Conservation (phyloP, 805 yeast genomes). For the Tetrapisispora nanseiensis region DNA sequence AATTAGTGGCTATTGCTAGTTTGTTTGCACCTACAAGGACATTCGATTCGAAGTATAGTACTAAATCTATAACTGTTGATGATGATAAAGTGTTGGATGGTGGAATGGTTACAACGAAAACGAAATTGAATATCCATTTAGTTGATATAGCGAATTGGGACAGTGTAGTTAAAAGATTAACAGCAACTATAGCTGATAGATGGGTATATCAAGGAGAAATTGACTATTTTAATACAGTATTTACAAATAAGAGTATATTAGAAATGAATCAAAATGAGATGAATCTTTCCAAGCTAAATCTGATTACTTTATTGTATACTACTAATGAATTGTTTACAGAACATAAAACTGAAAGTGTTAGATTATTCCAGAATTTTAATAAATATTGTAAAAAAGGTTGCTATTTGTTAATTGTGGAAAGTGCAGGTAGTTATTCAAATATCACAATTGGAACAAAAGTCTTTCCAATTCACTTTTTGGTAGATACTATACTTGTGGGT, state of each 20-base stretch:
- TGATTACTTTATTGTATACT: conserved; percentile 71
- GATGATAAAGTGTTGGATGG: neutral
- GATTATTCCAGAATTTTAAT: conserved; percentile 46
- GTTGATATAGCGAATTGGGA: conserved; percentile 80
- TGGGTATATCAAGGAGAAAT: conserved; percentile 43
- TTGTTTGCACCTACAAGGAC: conserved; percentile 36
- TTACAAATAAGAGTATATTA: conserved; percentile 32
- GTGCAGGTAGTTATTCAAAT: conserved; percentile 85
- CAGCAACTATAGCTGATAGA: conserved; percentile 34
- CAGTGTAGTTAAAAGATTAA: conserved; percentile 38
- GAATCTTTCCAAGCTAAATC: conserved; percentile 25
- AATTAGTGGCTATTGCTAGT: conserved; percentile 53
- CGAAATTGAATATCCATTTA: conserved; percentile 39
- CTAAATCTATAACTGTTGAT: neutral
- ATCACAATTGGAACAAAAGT: conserved; percentile 64
- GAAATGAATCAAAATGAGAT: conserved; percentile 19
- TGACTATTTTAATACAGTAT: conserved; percentile 27
- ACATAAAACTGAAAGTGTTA: conserved; percentile 50
- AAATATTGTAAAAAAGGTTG: conserved; percentile 46
- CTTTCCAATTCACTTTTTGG: conserved; percentile 73
- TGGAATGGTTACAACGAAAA: conserved; percentile 1
- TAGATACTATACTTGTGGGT: conserved; percentile 64
- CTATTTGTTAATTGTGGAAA: conserved; percentile 60
- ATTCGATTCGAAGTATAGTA: conserved; percentile 12
- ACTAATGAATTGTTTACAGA: conserved; percentile 78